phyloP scores from a whole-genome alignment of 2,329 filamentous ascomycete species.

The Cordyceps cicadae region DNA sequence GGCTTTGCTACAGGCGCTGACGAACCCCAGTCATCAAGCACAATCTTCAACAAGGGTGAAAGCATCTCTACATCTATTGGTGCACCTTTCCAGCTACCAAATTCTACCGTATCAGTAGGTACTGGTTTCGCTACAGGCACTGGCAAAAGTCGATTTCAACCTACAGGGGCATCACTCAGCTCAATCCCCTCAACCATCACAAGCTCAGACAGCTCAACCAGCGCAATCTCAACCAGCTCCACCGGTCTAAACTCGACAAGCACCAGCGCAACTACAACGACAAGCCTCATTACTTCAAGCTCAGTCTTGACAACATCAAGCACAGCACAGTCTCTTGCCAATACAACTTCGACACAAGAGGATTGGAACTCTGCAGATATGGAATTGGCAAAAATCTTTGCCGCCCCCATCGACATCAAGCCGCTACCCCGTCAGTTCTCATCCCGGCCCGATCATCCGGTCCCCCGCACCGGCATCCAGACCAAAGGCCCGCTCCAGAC shows the following conservation, averaged over 20 bases:
- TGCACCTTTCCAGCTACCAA: neutral
- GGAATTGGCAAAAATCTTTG: conserved; percentile 42
- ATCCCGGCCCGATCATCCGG: conserved; percentile 48
- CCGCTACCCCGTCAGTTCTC: conserved; percentile 41
- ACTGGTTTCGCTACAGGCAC: neutral
- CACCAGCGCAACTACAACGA: neutral
- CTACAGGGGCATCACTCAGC: neutral
- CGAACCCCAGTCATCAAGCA: neutral
- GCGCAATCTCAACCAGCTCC: neutral
- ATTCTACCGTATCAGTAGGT: neutral
- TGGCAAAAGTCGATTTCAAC: neutral
- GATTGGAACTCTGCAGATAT: neutral
- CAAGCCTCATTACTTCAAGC: neutral
- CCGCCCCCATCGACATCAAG: conserved; percentile 43
- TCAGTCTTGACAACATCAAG: neutral
- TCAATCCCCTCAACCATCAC: neutral
- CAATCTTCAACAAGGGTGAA: neutral
- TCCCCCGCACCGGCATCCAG: conserved; percentile 43
- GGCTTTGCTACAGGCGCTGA: neutral
- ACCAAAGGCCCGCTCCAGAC: conserved; percentile 51
- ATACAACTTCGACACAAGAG: neutral
- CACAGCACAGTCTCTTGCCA: neutral
- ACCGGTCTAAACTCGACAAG: neutral
- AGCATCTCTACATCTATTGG: neutral
- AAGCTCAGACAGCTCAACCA: neutral